Evolutionary conservation across 805 yeast genomes (phyloP), one percentile per base, ranked within the genome.

Genomic region (Zygosaccharomyces kombuchaensis): DNA sequence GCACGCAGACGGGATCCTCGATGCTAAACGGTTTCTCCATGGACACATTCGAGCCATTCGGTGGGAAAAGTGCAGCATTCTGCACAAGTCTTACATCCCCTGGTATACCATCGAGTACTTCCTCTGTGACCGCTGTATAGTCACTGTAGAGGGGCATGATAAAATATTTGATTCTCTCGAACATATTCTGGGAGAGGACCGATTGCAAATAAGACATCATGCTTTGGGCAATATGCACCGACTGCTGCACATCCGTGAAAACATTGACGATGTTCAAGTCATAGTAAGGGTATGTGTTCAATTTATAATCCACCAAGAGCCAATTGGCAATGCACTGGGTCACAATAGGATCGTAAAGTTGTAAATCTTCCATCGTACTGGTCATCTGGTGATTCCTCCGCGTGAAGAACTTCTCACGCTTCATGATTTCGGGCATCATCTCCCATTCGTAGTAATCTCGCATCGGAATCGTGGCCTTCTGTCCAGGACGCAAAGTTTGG

Each of bases 231-330:
- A 56, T 43, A 29, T 46, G 22, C n/a, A 60, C 32, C 9, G 58
- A 45, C 23, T 56, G 59, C 9, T 50, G 54, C 13, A 61, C 47
- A 50, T 63, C 59, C 3, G 66, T 60, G 43, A 54, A 61, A 8
- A 62, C 43, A 21, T 53, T 52, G 13, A 60, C 51, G 21, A 63
- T 51, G 43, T 63, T 74, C 38, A 91, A 68, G 58, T 86, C 89
- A 34, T 75, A 72, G 57, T 82, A 81, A 0, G 90, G 91, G 55
- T 79, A 84, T 34, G 76, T 68, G 51, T 82, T 81, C 54, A 81
- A 67, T 62, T 81, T 80, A 60, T 83, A 85, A 60, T 85, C 82
- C 7, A 80, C 82, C 44, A 87, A 66, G 14, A 90, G 67, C 65
- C 87, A 85, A 44, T 90, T 70, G 0, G 96, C 96, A 46, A 91